Base-by-base conservation (phyloP, 148 eudicot genomes). In the Amaranthus hypochondriacus region DNA sequence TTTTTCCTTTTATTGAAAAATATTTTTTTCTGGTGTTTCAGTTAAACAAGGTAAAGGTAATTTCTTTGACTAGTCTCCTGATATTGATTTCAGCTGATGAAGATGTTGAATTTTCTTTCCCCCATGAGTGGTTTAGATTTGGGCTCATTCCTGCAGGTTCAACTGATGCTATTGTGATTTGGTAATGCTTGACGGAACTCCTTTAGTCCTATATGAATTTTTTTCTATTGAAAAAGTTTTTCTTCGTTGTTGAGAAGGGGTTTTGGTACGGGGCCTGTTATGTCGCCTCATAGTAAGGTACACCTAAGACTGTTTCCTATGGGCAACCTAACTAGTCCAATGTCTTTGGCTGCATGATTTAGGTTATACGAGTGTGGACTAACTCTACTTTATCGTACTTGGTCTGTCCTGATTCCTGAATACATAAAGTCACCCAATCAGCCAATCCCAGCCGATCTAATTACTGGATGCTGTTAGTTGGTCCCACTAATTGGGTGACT, bases 121-220 rank as follows among this genome's bases (percentile, higher is more conserved):
- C 98, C 56, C 91, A 90, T 75, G 73, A 90, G 69, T 66, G 82
- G 82, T 95, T 95, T 74, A 89, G 97, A 86, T 83, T 95, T 56
- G 98, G 97, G 61, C 71, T 95, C 72, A 95, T 95, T 81, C 98
- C 98, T 67, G 91, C 97, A 7, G 98, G 98, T 73, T 95, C 98
- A 39, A 95, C 98, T 69, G 98, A 95, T 83, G 98, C 98, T 73
- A 85, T 90, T 72, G 97, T 87, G 75, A 92, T 95, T 62, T 92
- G 98, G 98, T 95, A 95, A 72, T 70, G 57, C 63, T 58, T 77
- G 69, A 59, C 51, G 13, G 43, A 43, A 51, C 11, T 48, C n/a
- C 18, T 46, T 68, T 49, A 28, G 39, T 28, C 39, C 39, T 3
- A 39, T 59, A 15, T 28, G 39, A 1, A 48, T 8, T 62, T 62